Evolutionary conservation across 495 filamentous ascomycete genomes (phyloP), one percentile per base, ranked within the genome.

Genomic region (Lepidopterella palustris): DNA sequence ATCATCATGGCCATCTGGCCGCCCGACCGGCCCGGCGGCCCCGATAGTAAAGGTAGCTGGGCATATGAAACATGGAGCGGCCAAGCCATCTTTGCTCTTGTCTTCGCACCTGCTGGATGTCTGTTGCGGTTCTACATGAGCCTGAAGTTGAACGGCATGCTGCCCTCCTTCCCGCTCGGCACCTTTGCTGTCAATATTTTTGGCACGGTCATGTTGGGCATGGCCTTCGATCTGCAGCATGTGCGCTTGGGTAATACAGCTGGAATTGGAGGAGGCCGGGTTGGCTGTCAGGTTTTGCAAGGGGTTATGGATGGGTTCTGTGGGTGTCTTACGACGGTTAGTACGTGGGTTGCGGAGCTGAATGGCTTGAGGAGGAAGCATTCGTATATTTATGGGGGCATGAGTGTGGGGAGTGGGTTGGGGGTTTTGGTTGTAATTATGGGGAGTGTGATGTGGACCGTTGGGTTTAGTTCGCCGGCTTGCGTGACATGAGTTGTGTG

Each of bases 291-390:
- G 77, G 83, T 95, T 2, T 70, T 95, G 63, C 85, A 89, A 68
- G 92, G 91, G 5, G 74, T 95, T 24, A 80, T 86, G 74, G 92
- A 97, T 76, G 92, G 92, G 50, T 95, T 96, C 66, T 96, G 92
- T 70, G 92, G 92, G 8, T 86, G 86, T 62, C 74, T 89, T 67
- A 96, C 92, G 10, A 97, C 92, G 9, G 83, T 97, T n/a, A 91
- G 87, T 65, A 97, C 92, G 4, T 96, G 90, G 89, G 87, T 93
- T 13, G 74, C 77, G 9, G 92, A 97, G 78, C 67, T 96, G 68
- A 82, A 82, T 59, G 83, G 81, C 2, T 67, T 96, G 69, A 71
- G 79, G 63, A 76, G 84, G 28, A 71, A 79, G 21, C 77, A 91
- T 75, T 84, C 84, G 0, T 96, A 92, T 75, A 55, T 84, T 0